A percentile compares a stretch with the other conserved stretches of the same genome.
Conservation (phyloP, 2,329 filamentous ascomycete species). For the Monilinia fructigena region DNA sequence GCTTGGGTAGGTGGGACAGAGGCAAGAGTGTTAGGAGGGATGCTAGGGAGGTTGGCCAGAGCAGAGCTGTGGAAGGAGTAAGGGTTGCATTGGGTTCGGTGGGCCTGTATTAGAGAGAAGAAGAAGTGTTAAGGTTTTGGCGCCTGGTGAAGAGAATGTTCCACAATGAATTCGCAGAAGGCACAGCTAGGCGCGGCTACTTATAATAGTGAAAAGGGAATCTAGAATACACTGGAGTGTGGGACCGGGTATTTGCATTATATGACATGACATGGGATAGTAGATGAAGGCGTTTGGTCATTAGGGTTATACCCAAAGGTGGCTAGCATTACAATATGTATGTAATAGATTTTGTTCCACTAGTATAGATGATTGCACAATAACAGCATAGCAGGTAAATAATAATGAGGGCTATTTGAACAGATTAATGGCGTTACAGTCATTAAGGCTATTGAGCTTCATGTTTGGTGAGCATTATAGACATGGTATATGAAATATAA, state of each 20-base stretch:
- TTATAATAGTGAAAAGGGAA: not conserved
- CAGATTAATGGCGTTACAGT: no score
- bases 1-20: constrained; percentile 21
- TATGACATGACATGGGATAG: constrained; percentile 6
- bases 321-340: not conserved
- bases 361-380: not conserved
- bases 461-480: not conserved
- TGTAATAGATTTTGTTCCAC: not conserved
- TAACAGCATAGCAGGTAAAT: not conserved
- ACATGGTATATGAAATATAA: no score
- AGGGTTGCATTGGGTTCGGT: constrained; percentile 49
- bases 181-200: not conserved
- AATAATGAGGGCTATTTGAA: not conserved
- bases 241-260: not conserved
- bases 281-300: constrained; percentile 16
- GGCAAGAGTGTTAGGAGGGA: constrained; percentile 47
- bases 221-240: not conserved
- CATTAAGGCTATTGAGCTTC: not conserved
- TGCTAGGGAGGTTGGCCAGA: constrained; percentile 55
- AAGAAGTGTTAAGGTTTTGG: constrained; percentile 63
- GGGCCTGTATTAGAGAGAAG: constrained; percentile 52
- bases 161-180: not conserved
- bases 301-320: constrained; percentile 15
- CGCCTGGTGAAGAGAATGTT: constrained; percentile 34
- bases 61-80: constrained; percentile 59